These are phyloP conservation scores for Scutellaria barbata DNA, from an alignment of 257 asterid species.

Conservation along the genomic window DNA sequence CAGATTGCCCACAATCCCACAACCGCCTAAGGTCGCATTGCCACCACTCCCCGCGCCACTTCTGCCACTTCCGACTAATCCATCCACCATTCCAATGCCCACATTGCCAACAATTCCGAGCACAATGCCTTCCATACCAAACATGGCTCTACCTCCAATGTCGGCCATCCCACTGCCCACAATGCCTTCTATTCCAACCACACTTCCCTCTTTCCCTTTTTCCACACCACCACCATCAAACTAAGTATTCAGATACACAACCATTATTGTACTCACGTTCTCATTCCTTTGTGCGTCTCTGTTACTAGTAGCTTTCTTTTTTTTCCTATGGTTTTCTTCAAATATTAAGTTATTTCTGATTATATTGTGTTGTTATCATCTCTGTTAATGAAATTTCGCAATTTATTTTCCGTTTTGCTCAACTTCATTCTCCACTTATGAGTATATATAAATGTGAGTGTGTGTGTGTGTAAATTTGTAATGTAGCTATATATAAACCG, in stretches of 20 bases:
- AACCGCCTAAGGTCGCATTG: constrained; percentile 34
- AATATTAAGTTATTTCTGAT: constrained; percentile 14
- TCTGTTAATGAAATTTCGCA: constrained; percentile 22
- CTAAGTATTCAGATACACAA: constrained; percentile 14
- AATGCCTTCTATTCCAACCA: constrained; percentile 40
- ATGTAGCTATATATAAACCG: not conserved
- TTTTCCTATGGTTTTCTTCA: constrained; percentile 18
- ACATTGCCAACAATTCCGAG: constrained; percentile 23
- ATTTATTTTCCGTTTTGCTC: not conserved
- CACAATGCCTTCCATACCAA: constrained; percentile 27
- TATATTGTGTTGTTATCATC: constrained; percentile 17
- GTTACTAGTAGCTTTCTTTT: not conserved
- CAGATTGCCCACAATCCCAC: no score
- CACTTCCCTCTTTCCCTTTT: constrained; percentile 43
- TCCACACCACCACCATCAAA: constrained; percentile 47
- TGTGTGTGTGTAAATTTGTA: constrained; percentile 6
- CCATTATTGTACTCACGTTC: constrained; percentile 3
- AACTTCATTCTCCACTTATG: not conserved
- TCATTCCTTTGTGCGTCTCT: not conserved
- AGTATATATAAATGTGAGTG: not conserved
- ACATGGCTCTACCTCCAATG: constrained; percentile 38
- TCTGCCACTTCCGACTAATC: constrained; percentile 25
- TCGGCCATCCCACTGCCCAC: no score
- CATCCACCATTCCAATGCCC: constrained; percentile 28
- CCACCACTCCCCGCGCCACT: constrained; percentile 34